Evolutionary conservation across 345 rosid species (phyloP), one percentile per base, ranked within the genome.

Genomic region (Mercurialis annua): DNA sequence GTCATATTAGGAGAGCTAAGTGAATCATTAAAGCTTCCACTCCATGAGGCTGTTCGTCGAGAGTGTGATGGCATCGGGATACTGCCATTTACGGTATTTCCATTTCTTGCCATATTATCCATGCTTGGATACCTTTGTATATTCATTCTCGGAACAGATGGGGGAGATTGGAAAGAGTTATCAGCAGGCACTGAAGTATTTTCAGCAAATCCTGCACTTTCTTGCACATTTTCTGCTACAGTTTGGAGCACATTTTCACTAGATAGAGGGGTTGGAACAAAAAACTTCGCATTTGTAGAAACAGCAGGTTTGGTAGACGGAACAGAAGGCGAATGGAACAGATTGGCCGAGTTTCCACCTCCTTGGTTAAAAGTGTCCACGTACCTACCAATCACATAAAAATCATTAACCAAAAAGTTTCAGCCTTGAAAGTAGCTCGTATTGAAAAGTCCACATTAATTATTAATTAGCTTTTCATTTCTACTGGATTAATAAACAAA

Each of bases 21-120:
- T 33, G 89, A 72, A 66, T 72, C 78, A 34, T 68, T 75, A 65
- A 79, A 59, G 75, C 82, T 89, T 61, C 97, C 96, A 68, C 98
- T 87, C 98, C 98, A 92, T 38, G 98, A 92, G 40, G 93, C 93
- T 47, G 90, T 73, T 62, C 93, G 84, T 52, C 96, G 86, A 0
- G 93, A 84, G 46, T 72, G 74, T 12, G 83, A 58, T 31, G 76
- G 59, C 31, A 63, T 36, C 23, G 76, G 58, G n/a, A 69, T 75
- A 15, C 66, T 74, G 7, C 73, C 76, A 50, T 74, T 76, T 50
- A 43, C 46, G 53, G 61, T 72, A 6, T 36, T 61, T 34, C 71
- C 84, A 33, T 48, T 70, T 62, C 76, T 71, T 46, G 69, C 61
- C 30, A 92, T 85, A 73, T 89, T 85, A 61, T 82, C 93, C 81